Conservation (phyloP, 2,329 filamentous ascomycete species). For the Amylocarpus encephaloides region DNA sequence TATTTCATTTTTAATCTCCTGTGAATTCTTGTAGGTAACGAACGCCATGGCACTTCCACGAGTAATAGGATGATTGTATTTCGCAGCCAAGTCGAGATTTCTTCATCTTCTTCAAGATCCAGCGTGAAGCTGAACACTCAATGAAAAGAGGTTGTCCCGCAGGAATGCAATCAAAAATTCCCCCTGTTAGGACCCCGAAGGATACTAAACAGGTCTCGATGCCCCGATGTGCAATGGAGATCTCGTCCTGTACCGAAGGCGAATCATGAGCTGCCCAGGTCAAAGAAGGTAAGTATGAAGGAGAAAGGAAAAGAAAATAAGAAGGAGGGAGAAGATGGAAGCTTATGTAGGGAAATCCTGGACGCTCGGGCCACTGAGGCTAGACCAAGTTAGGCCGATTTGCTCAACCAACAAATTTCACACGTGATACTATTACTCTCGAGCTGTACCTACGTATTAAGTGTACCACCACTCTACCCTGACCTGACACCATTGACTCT, state of each 20-base stretch:
- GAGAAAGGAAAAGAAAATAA: neutral
- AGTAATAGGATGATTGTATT: too few relatives aligned
- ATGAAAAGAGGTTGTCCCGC: constrained; percentile 32
- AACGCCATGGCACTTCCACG: too few relatives aligned
- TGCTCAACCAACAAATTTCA: constrained; percentile 6
- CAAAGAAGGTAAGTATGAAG: constrained; percentile 35
- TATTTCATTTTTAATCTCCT: too few relatives aligned
- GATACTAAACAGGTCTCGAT: constrained; percentile 36
- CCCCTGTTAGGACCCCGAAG: constrained; percentile 31
- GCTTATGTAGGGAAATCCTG: neutral
- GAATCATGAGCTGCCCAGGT: constrained; percentile 28
- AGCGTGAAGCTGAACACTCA: constrained; percentile 11
- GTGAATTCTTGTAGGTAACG: too few relatives aligned
- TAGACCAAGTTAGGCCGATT: neutral
- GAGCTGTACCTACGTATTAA: too few relatives aligned
- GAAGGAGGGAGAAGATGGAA: neutral
- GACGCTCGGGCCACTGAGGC: constrained; percentile 1
- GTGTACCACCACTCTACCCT: too few relatives aligned
- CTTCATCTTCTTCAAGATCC: neutral
- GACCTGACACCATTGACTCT: too few relatives aligned
- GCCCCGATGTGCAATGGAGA: constrained; percentile 54
- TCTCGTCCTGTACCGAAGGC: constrained; percentile 31
- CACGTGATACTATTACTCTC: constrained; percentile 1
- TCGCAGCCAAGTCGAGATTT: neutral
- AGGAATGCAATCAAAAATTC: constrained; percentile 33